These are phyloP conservation scores for Pneumocystis oryctolagi DNA, from an alignment of 1,139 yeast genomes.

Conservation along the genomic window DNA sequence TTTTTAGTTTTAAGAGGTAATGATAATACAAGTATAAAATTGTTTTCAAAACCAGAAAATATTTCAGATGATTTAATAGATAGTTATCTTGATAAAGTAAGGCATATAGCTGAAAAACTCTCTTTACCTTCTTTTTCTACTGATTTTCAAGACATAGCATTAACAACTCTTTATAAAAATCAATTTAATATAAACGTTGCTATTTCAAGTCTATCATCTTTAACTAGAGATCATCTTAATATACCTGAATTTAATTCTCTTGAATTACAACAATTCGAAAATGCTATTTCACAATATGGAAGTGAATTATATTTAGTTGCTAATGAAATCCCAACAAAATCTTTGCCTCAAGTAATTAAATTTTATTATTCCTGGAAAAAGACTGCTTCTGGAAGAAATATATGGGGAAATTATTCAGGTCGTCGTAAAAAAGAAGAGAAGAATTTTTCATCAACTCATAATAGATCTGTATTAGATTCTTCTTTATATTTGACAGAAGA, in stretches of 20 bases:
- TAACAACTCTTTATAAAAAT: slow-evolving; percentile 41
- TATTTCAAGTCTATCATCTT: slow-evolving; percentile 22
- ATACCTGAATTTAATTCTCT: slow-evolving; percentile 61
- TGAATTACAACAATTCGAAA: slow-evolving; percentile 58
- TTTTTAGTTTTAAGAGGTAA: slow-evolving; percentile 39
- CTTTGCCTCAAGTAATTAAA: slow-evolving; percentile 64
- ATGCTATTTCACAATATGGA: slow-evolving; percentile 59
- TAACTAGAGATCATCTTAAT: slow-evolving; percentile 44
- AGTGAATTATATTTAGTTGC: slow-evolving; percentile 65
- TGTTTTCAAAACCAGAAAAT: slow-evolving; percentile 50
- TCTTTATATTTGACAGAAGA: slow-evolving; percentile 28
- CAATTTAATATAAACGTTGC: slow-evolving; percentile 24
- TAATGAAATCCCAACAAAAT: slow-evolving; percentile 52
- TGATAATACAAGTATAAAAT: slow-evolving; percentile 37
- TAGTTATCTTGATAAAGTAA: slow-evolving; percentile 38
- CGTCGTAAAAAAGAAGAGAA: slow-evolving; percentile 39
- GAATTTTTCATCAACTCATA: slow-evolving; percentile 21
- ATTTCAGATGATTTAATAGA: slow-evolving; percentile 31
- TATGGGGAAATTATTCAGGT: slow-evolving; percentile 77
- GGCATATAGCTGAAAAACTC: slow-evolving; percentile 40
- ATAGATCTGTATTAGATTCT: slow-evolving; percentile 20
- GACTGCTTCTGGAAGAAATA: slow-evolving; percentile 52
- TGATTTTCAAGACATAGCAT: slow-evolving; percentile 62
- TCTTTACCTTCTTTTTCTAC: slow-evolving; percentile 42
- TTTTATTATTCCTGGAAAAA: slow-evolving; percentile 87